phyloP scores from a whole-genome alignment of 805 yeast species.

The Candida silvicultrix region DNA sequence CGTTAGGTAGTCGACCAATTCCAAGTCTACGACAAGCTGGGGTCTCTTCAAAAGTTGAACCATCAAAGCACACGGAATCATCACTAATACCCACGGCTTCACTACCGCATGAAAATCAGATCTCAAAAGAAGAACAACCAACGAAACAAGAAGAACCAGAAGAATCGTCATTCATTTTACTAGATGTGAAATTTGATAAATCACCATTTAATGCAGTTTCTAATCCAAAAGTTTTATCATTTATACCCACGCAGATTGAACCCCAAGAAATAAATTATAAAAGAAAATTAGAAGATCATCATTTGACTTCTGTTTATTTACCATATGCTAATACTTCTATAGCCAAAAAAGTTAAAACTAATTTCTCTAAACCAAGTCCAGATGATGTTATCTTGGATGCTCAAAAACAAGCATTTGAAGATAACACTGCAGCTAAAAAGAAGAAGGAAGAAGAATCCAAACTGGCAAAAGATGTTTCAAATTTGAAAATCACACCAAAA shows the following conservation, averaged over 20 bases:
- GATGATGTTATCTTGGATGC: constrained; percentile 66
- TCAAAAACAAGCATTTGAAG: constrained; percentile 41
- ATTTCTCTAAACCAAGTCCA: constrained; percentile 71
- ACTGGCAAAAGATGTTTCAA: constrained; percentile 12
- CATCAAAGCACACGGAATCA: background rate
- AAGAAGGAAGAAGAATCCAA: constrained; percentile 14
- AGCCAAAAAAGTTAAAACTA: constrained; percentile 35
- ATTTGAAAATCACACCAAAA: constrained; percentile 14
- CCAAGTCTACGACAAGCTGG: background rate
- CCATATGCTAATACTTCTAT: constrained; percentile 33
- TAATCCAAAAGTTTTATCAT: background rate
- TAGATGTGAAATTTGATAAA: constrained; percentile 1
- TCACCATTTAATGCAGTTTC: constrained; percentile 1
- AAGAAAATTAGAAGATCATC: constrained; percentile 21
- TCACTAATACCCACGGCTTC: background rate
- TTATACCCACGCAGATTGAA: constrained; percentile 2
- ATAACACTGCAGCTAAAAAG: constrained; percentile 20
- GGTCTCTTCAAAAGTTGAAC: background rate
- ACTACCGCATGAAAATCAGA: background rate
- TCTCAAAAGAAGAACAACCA: background rate
- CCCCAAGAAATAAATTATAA: constrained; percentile 3
- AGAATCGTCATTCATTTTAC: background rate
- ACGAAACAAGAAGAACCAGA: background rate
- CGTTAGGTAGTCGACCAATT: background rate
- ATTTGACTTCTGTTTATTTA: constrained; percentile 24